Evolutionary conservation across 2,329 filamentous ascomycete species (phyloP).

Genomic region (Dothidotthia symphoricarpi): DNA sequence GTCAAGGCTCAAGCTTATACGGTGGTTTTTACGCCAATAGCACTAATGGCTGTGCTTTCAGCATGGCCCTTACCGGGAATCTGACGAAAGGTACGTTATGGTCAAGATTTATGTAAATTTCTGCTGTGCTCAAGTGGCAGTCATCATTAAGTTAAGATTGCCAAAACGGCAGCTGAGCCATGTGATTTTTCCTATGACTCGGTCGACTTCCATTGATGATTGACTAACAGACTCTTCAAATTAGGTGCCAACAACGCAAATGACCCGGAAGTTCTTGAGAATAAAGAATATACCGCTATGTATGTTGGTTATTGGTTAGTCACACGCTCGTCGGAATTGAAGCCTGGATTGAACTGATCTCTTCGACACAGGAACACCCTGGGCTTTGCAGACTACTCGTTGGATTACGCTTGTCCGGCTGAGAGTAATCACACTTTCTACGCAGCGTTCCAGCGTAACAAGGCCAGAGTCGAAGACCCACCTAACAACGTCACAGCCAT

Average conservation of each 20-base stretch:
- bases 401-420: constrained; percentile 31
- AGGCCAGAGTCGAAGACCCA: constrained; percentile 11
- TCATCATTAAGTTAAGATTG: no score
- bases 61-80: constrained; percentile 13
- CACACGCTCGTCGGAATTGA: no score
- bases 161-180: no score
- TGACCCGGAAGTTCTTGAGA: no score
- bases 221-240: no score
- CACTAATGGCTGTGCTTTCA: constrained; percentile 21
- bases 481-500: constrained; percentile 19
- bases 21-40: constrained; percentile 5
- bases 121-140: no score
- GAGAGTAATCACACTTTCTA: constrained; percentile 38
- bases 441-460: constrained; percentile 16
- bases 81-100: constrained; percentile 2
- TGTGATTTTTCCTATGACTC: no score
- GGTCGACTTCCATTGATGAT: no score
- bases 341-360: no score
- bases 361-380: constrained; percentile 12
- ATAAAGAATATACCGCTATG: constrained; percentile 32
- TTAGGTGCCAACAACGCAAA: no score
- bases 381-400: constrained; percentile 34
- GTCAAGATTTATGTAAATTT: no score
- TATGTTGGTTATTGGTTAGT: constrained; percentile 49
- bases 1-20: not conserved